These are phyloP conservation scores for Blastomyces parvus DNA, from an alignment of 2,329 filamentous ascomycete genomes.

Conservation along the genomic window DNA sequence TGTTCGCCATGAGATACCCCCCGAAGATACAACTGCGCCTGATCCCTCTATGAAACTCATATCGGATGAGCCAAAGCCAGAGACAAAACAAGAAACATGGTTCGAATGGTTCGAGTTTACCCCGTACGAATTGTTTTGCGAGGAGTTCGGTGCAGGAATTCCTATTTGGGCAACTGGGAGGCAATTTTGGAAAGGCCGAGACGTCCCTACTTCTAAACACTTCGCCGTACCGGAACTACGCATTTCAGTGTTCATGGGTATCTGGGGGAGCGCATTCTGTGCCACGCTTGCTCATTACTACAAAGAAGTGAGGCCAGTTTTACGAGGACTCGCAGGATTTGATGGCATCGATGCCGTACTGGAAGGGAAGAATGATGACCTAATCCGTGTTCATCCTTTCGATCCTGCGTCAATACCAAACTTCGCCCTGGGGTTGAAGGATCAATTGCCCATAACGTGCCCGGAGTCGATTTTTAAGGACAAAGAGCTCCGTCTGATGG, in stretches of 20 bases:
- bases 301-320: constrained; percentile 75
- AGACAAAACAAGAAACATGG: constrained; percentile 61
- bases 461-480: constrained; percentile 64
- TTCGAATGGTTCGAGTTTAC: constrained; percentile 98
- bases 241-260: constrained; percentile 74
- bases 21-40: constrained; percentile 25
- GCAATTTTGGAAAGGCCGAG: constrained; percentile 65
- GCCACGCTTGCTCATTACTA: constrained; percentile 95
- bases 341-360: constrained; percentile 71
- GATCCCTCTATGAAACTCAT: constrained; percentile 4
- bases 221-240: constrained; percentile 72
- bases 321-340: constrained; percentile 67
- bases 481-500: constrained; percentile 76
- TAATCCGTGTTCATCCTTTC: constrained; percentile 89
- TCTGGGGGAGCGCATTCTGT: constrained; percentile 96
- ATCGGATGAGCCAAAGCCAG: constrained; percentile 34
- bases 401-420: constrained; percentile 88
- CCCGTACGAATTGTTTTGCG: constrained; percentile 90
- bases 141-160: constrained; percentile 83
- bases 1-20: constrained; percentile 87
- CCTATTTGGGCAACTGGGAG: constrained; percentile 89
- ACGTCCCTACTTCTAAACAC: constrained; percentile 53
- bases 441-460: constrained; percentile 62
- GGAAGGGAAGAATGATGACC: constrained; percentile 68
- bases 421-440: constrained; percentile 72